Conservation (phyloP, 2,329 filamentous ascomycete genomes). For the Hansfordia pulvinata region DNA sequence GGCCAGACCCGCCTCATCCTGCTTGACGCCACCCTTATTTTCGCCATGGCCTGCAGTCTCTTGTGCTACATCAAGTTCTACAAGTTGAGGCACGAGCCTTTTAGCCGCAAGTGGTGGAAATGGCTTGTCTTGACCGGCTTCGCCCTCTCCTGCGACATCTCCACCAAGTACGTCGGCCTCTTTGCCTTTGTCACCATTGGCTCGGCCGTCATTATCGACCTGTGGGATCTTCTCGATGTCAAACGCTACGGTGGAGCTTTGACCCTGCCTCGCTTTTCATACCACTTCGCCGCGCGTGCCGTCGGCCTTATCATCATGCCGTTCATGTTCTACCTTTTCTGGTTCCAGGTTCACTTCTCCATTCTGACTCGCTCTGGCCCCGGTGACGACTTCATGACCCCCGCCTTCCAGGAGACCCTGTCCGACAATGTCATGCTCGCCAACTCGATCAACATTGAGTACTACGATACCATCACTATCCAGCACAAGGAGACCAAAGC, state of each 20-base stretch:
- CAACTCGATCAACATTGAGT: constrained; percentile 75
- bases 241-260: constrained; percentile 75
- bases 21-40: constrained; percentile 82
- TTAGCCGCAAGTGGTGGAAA: constrained; percentile 98
- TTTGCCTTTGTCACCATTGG: constrained; percentile 98
- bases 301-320: constrained; percentile 79
- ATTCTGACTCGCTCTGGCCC: constrained; percentile 81
- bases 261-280: constrained; percentile 63
- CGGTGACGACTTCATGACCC: constrained; percentile 97
- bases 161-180: constrained; percentile 91
- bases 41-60: constrained; percentile 92
- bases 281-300: constrained; percentile 82
- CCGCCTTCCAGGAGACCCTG: constrained; percentile 93
- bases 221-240: constrained; percentile 89
- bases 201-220: constrained; percentile 81
- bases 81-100: constrained; percentile 80
- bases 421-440: constrained; percentile 89
- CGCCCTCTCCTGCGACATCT: constrained; percentile 91
- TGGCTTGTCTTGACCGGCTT: constrained; percentile 95
- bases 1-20: constrained; percentile 92
- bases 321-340: constrained; percentile 97
- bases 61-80: constrained; percentile 96
- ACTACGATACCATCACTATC: constrained; percentile 77
- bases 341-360: constrained; percentile 98
- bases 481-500: constrained; percentile 96